These are phyloP conservation scores for Aspergillus uvarum DNA, from an alignment of 2,329 filamentous ascomycete species.

Conservation along the genomic window DNA sequence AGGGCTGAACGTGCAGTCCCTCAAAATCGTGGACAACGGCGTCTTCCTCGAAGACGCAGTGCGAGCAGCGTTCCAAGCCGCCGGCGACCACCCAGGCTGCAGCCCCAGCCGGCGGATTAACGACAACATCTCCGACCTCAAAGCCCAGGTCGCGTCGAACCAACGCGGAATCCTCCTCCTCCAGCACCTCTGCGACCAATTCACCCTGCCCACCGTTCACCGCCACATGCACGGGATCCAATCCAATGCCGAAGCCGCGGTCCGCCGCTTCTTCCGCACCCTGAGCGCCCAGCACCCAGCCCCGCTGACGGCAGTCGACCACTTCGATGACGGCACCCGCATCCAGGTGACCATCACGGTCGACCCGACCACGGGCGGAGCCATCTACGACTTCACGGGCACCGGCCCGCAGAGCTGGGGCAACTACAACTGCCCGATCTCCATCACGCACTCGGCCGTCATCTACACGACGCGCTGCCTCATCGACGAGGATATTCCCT, in stretches of 20 bases:
- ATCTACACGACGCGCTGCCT: conserved; percentile 78
- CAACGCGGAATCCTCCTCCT: no score
- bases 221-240: conserved; percentile 45
- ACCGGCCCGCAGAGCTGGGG: conserved; percentile 71
- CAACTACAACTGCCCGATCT: conserved; percentile 75
- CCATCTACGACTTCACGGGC: conserved; percentile 73
- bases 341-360: conserved; percentile 73
- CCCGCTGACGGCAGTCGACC: conserved; percentile 65
- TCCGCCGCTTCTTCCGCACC: conserved; percentile 51
- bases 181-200: no score
- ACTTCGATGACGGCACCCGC: conserved; percentile 81
- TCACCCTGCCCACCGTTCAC: no score
- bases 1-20: conserved; percentile 36
- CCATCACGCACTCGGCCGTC: conserved; percentile 75
- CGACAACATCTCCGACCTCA: no score
- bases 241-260: conserved; percentile 70
- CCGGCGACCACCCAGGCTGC: no score
- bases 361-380: conserved; percentile 63
- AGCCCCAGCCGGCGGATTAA: no score
- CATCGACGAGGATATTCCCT: conserved; percentile 73
- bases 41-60: conserved; percentile 10
- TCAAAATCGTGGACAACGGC: conserved; percentile 44
- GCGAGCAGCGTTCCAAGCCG: no score
- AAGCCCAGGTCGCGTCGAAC: no score
- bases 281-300: conserved; percentile 64